Evolutionary conservation across 169 alveolate genomes (phyloP).

Genomic region (Cyclospora cayetanensis): DNA sequence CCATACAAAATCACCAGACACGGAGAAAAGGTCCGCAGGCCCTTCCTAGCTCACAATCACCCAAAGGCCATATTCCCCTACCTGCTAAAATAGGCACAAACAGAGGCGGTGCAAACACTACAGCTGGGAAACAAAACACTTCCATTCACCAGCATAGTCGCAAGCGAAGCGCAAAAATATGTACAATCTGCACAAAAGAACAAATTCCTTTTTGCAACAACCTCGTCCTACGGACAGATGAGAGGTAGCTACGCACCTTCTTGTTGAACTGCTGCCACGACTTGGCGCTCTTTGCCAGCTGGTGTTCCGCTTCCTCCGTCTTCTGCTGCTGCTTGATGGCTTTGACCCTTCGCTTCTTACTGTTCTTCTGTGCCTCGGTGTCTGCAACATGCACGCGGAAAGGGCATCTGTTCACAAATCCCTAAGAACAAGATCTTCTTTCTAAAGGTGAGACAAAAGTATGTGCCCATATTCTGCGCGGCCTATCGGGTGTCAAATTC

Average conservation of each 20-base stretch:
- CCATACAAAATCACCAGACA: background rate
- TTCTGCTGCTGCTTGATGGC: constrained; percentile 71
- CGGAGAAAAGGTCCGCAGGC: background rate
- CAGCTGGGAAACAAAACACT: no score
- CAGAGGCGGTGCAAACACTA: no score
- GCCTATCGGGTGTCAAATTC: no score
- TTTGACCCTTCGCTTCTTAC: constrained; percentile 66
- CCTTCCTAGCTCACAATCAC: background rate
- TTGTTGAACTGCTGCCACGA: constrained; percentile 73
- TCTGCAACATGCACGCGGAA: constrained; percentile 62
- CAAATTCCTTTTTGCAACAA: background rate
- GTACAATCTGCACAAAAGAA: background rate
- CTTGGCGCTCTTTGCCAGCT: constrained; percentile 60
- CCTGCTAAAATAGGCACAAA: no score
- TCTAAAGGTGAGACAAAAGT: no score
- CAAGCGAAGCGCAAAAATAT: background rate
- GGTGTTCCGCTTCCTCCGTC: constrained; percentile 67
- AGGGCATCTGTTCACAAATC: background rate
- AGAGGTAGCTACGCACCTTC: background rate
- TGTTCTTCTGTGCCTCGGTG: constrained; percentile 69
- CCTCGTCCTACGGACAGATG: background rate
- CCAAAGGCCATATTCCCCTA: background rate
- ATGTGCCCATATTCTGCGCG: no score
- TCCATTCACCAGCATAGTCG: no score
- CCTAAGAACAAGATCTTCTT: background rate